Base-by-base conservation (phyloP, 352 stramenopile species). In the Pythium brassicae region DNA sequence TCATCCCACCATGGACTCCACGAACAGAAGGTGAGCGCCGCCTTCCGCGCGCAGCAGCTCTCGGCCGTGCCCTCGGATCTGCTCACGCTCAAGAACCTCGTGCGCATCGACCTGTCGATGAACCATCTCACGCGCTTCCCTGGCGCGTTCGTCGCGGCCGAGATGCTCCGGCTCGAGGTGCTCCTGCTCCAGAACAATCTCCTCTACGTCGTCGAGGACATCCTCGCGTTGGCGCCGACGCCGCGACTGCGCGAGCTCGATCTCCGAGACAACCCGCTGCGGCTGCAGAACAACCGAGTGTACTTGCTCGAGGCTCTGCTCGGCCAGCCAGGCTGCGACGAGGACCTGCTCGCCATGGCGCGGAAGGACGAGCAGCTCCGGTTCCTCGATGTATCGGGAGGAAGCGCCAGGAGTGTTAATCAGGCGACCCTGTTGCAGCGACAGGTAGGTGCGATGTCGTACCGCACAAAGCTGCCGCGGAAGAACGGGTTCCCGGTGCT, bases 231-330 rank as follows among this genome's bases (percentile, higher is more conserved):
- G 26, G 73, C 76, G 1, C 37, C 47, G 0, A 57, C 65, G 1
- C 68, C 74, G 44, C 62, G 76, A n/a, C 54, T 92, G 9, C 66
- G 74, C 17, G 75, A 88, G 27, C 67, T 92, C 22, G 68, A 90
- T 46, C 14, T 89, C 15, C 46, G 52, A 12, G 48, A 64, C 9
- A 92, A 92, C 51, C 79, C 82, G 0, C 63, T 92, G 29, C 74
- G 79, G 1, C 58, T 92, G 9, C 59, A 75, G 20, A 63, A 72
- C 45, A 89, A 92, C 53, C 76, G 79, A 20, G 51, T 92, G 19
- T 92, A 92, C 53, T 59, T 89, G 23, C 63, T 92, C 3, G 79
- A 92, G 22, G 61, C 71, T 22, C 66, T 89, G 4, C 83, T 84
- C 11, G 48, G 63, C 0, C 55, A 72, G 9, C n/a, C 55, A 0